Evolutionary conservation across 1,284 basidiomycete genomes (phyloP), one percentile per base, ranked within the genome.

Genomic region (Sporisorium iseilematis-ciliati): DNA sequence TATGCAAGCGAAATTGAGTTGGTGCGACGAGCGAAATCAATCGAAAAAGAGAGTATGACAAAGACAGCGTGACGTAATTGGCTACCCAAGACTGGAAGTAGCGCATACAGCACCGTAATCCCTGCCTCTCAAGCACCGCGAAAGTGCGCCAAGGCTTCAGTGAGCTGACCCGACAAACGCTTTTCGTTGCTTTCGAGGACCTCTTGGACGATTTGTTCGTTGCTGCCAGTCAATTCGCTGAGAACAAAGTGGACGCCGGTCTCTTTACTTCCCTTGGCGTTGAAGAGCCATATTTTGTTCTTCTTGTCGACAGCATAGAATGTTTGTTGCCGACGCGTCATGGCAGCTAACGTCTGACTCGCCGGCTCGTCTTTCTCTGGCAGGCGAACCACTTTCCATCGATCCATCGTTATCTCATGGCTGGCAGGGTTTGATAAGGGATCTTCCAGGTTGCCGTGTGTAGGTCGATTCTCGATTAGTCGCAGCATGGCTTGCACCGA

Each of bases 231-330:
- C n/a, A 54, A 14, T 31, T 42, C 43, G 23, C n/a, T 48, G 51
- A 58, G 54, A n/a, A 45, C 53, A 26, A 56, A 63, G 18, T 59
- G 21, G 12, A 5, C 18, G 5, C 7, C 46, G 23, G 3, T 3
- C 23, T 33, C 55, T 1, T 0, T 12, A 11, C 45, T 35, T 21
- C 25, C 1, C 20, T 8, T 14, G 4, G 31, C 23, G 6, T 60
- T 2, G 23, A 57, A 64, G 16, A 52, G 7, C 61, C 61, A 64
- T n/a, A 64, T 42, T n/a, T 49, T 33, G 11, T n/a, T 23, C n/a
- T n/a, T 12, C 6, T 14, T 43, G 16, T 52, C 61, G 49, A 51
- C 10, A 14, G 26, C 55, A 21, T 46, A 57, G 33, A 64, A 57
- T 1, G 61, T 14, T 8, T 53, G 29, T 23, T 26, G 26, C 16